These are phyloP conservation scores for Dimocarpus longan DNA, from an alignment of 345 rosid genomes.

Conservation along the genomic window DNA sequence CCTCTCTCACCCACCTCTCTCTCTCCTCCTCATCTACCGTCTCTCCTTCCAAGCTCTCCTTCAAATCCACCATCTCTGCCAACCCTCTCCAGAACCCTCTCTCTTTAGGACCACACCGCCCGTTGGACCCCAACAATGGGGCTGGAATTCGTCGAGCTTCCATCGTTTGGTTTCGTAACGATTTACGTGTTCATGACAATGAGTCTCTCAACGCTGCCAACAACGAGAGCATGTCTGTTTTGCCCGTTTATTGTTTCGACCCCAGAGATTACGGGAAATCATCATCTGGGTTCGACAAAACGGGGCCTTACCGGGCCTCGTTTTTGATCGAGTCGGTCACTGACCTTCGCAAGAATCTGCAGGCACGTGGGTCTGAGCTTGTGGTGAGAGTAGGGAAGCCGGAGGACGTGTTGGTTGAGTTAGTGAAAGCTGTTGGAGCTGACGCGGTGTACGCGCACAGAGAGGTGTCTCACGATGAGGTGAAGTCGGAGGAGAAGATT, in stretches of 20 bases:
- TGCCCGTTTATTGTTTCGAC: slow-evolving; percentile 97
- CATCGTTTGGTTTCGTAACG: slow-evolving; percentile 94
- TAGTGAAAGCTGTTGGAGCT: slow-evolving; percentile 90
- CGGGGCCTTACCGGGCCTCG: slow-evolving; percentile 85
- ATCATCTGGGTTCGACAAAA: slow-evolving; percentile 83
- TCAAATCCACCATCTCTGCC: slow-evolving; percentile 81
- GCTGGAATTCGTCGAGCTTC: slow-evolving; percentile 84
- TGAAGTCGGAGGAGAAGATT: slow-evolving; percentile 84
- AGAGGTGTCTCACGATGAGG: slow-evolving; percentile 88
- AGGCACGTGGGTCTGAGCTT: slow-evolving; percentile 88
- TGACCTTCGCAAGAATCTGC: slow-evolving; percentile 87
- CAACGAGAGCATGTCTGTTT: slow-evolving; percentile 79
- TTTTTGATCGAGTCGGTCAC: slow-evolving; percentile 88
- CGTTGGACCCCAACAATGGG: slow-evolving; percentile 79
- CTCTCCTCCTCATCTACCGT: slow-evolving; percentile 43
- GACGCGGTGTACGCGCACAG: slow-evolving; percentile 87
- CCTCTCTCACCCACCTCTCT: slow-evolving; percentile 56
- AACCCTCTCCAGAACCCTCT: slow-evolving; percentile 84
- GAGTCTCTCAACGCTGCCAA: slow-evolving; percentile 83
- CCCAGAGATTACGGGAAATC: slow-evolving; percentile 93
- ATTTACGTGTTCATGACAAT: slow-evolving; percentile 92
- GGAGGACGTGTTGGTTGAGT: slow-evolving; percentile 71
- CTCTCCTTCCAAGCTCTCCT: slow-evolving; percentile 52
- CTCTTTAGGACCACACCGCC: slow-evolving; percentile 84
- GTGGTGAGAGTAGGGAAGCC: slow-evolving; percentile 88